Conservation (phyloP, 2,329 filamentous ascomycete species). For the Ophiostoma perfectum region DNA sequence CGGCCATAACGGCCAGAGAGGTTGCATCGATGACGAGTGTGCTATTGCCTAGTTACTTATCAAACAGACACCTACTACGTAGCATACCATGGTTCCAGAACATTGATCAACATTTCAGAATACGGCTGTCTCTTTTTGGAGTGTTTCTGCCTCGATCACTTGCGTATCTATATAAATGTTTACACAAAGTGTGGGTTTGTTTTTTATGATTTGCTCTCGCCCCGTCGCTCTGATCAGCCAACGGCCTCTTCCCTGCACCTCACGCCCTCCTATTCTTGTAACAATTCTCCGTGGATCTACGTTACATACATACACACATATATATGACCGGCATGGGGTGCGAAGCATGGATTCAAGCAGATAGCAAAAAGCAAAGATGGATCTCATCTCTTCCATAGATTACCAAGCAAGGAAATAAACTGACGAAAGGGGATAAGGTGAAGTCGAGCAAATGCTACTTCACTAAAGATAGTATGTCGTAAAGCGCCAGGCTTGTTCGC, state of each 20-base stretch:
- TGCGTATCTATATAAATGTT: too few relatives aligned
- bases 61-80: neutral
- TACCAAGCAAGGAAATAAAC: neutral
- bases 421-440: neutral
- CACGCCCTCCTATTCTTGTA: too few relatives aligned
- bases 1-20: neutral
- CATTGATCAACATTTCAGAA: too few relatives aligned
- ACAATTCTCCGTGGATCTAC: neutral
- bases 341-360: neutral
- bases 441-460: neutral
- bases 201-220: too few relatives aligned
- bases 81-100: neutral
- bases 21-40: neutral
- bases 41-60: neutral
- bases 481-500: neutral
- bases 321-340: neutral
- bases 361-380: neutral
- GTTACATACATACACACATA: neutral
- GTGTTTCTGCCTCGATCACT: too few relatives aligned
- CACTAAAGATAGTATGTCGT: neutral
- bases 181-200: too few relatives aligned
- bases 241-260: too few relatives aligned
- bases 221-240: too few relatives aligned
- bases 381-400: neutral
- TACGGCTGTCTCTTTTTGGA: too few relatives aligned